Percentiles rank a stretch among this genome's conserved stretches.
Conservation (phyloP, 2,329 filamentous ascomycete genomes). For the Diaporthe capsici region DNA sequence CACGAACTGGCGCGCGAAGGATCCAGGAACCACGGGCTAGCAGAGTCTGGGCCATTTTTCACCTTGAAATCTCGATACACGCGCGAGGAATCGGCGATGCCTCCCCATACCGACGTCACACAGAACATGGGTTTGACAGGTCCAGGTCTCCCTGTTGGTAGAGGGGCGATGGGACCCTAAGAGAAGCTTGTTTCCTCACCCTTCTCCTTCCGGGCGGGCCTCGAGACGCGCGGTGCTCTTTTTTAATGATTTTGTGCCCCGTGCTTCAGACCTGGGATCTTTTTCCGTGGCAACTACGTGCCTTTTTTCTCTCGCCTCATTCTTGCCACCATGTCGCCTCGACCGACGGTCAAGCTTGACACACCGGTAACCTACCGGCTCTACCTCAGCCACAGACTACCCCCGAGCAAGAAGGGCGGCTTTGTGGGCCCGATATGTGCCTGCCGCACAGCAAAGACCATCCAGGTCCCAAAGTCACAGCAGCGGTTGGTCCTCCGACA, state of each 20-base stretch:
- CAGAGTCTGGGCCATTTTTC: neutral
- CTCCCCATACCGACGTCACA: neutral
- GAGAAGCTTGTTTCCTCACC: conserved; percentile 14
- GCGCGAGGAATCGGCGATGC: neutral
- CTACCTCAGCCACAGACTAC: conserved; percentile 23
- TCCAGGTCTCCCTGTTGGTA: neutral
- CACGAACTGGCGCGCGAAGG: conserved; percentile 1
- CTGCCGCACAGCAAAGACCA: neutral
- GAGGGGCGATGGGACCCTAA: neutral
- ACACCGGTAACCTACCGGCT: conserved; percentile 12
- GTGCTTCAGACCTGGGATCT: neutral
- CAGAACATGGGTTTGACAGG: neutral
- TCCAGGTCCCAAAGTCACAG: conserved; percentile 7
- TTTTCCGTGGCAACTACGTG: conserved; percentile 16
- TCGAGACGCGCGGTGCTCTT: conserved; percentile 12
- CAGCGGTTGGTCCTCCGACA: conserved; percentile 6
- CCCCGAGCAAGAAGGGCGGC: conserved; percentile 17
- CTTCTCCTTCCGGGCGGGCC: neutral
- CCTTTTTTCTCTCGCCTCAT: neutral
- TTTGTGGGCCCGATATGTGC: conserved; percentile 9
- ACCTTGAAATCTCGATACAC: neutral
- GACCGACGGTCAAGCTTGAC: conserved; percentile 15
- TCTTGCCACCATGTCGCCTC: conserved; percentile 26
- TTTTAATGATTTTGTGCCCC: conserved; percentile 19
- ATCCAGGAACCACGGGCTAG: conserved; percentile 26